These are phyloP conservation scores for Fomitiporia mediterranea DNA, from an alignment of 1,284 basidiomycete species.

Conservation along the genomic window DNA sequence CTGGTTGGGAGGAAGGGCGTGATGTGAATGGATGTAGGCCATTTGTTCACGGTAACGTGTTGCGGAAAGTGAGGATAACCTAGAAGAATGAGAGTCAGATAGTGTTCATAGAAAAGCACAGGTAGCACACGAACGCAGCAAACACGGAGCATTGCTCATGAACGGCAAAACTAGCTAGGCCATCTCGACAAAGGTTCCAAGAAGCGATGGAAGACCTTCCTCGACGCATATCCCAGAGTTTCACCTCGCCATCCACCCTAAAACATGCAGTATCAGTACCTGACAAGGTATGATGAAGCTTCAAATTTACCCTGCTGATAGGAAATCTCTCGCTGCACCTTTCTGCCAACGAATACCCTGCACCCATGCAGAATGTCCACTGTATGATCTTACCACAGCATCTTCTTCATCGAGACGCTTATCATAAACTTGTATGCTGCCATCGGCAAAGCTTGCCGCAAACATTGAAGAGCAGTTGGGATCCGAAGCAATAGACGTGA, in stretches of 20 bases:
- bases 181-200: slow-evolving; percentile 66
- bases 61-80: slow-evolving; percentile 57
- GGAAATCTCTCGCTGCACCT: slow-evolving; percentile 65
- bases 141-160: slow-evolving; percentile 86
- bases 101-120: slow-evolving; percentile 2
- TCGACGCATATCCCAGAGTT: slow-evolving; percentile 88
- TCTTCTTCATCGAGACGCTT: slow-evolving; percentile 81
- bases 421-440: slow-evolving; percentile 89
- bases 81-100: slow-evolving; percentile 28
- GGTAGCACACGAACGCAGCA: slow-evolving; percentile 69
- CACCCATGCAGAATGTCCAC: slow-evolving; percentile 87
- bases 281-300: slow-evolving; percentile 6
- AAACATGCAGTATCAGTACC: slow-evolving; percentile 4
- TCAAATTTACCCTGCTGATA: slow-evolving; percentile 77
- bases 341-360: slow-evolving; percentile 89
- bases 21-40: slow-evolving; percentile 52
- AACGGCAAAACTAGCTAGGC: slow-evolving; percentile 83
- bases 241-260: slow-evolving; percentile 88
- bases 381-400: slow-evolving; percentile 79
- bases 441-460: slow-evolving; percentile 91
- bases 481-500: slow-evolving; percentile 85
- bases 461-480: slow-evolving; percentile 77
- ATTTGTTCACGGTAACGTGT: slow-evolving; percentile 61
- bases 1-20: slow-evolving; percentile 28
- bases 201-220: slow-evolving; percentile 57